phyloP scores from a whole-genome alignment of 2,329 filamentous ascomycete species.

The Tolypocladium paradoxum region DNA sequence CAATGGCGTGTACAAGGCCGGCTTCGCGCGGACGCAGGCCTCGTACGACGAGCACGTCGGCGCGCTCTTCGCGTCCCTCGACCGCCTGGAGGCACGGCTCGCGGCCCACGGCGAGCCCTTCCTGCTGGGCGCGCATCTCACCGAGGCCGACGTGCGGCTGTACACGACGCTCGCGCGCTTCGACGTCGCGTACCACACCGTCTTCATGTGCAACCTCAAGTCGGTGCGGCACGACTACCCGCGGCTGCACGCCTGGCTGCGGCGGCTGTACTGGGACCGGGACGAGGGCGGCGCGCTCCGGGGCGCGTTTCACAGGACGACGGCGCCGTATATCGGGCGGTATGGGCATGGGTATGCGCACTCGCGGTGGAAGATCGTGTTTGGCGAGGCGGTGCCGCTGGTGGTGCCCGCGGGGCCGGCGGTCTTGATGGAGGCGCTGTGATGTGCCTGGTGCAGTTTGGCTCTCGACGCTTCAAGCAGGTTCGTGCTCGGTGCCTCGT shows the following conservation, averaged over 20 bases:
- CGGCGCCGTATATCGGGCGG: slow-evolving; percentile 38
- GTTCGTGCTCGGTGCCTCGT: no score
- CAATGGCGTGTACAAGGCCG: slow-evolving; percentile 42
- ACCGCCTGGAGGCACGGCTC: slow-evolving; percentile 46
- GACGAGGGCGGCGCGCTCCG: slow-evolving; percentile 18
- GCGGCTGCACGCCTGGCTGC: slow-evolving; percentile 55
- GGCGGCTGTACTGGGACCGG: slow-evolving; percentile 59
- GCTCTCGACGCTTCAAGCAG: no score
- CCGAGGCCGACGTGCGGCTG: slow-evolving; percentile 58
- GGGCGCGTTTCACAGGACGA: slow-evolving; percentile 57
- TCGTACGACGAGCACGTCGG: slow-evolving; percentile 53
- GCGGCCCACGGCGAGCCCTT: slow-evolving; percentile 40
- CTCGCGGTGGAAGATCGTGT: slow-evolving; percentile 13
- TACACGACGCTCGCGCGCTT: slow-evolving; percentile 59
- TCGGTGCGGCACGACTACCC: slow-evolving; percentile 56
- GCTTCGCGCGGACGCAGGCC: slow-evolving; percentile 55
- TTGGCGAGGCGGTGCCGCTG: slow-evolving; percentile 14
- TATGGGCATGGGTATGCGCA: slow-evolving; percentile 20
- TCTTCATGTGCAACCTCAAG: slow-evolving; percentile 54
- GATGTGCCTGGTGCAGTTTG: no score
- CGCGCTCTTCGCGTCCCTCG: slow-evolving; percentile 52
- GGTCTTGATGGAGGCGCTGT: slow-evolving; percentile 8
- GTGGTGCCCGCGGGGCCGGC: slow-evolving; percentile 17
- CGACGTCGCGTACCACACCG: slow-evolving; percentile 56
- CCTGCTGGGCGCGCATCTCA: slow-evolving; percentile 52